Conservation (phyloP, 192 early-diverging fungal species). For the Coemansia sp. region DNA sequence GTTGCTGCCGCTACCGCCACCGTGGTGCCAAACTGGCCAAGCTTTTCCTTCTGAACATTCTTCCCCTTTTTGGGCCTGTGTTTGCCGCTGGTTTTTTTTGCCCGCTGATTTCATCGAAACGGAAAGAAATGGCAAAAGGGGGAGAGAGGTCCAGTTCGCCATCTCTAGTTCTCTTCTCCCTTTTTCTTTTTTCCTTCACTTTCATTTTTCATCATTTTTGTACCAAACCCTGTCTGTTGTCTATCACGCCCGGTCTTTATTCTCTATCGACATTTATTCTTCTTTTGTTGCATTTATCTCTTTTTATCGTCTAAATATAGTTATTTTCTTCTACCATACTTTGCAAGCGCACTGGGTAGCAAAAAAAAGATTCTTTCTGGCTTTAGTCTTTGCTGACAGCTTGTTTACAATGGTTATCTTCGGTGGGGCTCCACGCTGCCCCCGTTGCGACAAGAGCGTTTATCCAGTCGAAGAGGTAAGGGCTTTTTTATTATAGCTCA, state of each 20-base stretch:
- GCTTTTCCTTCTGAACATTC: neutral
- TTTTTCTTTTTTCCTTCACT: conserved; percentile 5
- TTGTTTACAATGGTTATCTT: conserved; percentile 24
- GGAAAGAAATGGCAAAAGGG: neutral
- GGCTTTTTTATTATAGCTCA: neutral
- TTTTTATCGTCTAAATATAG: neutral
- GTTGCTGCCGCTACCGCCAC: too few species aligned
- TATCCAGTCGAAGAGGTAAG: conserved; percentile 55
- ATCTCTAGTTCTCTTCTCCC: conserved; percentile 6
- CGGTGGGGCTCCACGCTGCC: conserved; percentile 48
- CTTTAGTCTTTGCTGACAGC: neutral
- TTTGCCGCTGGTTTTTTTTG: neutral
- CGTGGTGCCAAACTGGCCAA: too few species aligned
- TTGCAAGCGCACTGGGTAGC: neutral
- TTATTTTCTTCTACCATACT: neutral
- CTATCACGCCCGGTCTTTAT: neutral
- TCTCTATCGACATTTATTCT: neutral
- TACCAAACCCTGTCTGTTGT: neutral
- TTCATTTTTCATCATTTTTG: conserved; percentile 8
- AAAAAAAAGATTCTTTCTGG: neutral
- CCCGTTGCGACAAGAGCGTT: conserved; percentile 54
- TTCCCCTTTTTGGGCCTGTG: neutral
- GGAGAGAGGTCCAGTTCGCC: neutral
- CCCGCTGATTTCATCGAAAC: neutral
- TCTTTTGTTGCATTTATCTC: neutral